Evolutionary conservation across 2,329 filamentous ascomycete species (phyloP), one percentile per base, ranked within the genome.

Genomic region (Bipolaris cookei): DNA sequence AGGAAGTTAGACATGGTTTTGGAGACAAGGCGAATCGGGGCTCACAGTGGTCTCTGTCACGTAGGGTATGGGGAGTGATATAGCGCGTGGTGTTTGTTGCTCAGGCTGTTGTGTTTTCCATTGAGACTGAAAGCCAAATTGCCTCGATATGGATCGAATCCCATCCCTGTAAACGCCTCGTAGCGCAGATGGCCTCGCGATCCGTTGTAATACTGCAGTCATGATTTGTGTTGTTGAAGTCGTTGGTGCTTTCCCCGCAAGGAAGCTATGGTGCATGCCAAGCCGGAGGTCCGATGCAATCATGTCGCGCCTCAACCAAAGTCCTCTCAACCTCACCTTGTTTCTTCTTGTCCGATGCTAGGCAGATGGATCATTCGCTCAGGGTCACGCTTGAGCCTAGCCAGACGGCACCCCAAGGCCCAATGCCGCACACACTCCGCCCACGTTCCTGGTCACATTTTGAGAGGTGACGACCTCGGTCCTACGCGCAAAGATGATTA

Each of bases 21-120:
- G 20, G 21, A 18, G 3, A 8, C 10, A 44, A 7, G 10, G 8
- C 13, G 51, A 34, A 30, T 21, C 16, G 38, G 66, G 13, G 38
- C 77, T 51, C 76, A 80, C 79, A 35, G 81, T 73, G 58, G 80
- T 81, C 66, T 82, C 81, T 35, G 81, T 83, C 47, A 83, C 80
- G 58, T 78, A 83, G 23, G 81, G 81, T 65, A 80, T 81, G 25
- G 80, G 80, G 18, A 80, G 71, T 62, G 77, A 79, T 60, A 75
- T 72, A 54, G 61, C 70, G 3, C 78, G 68, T 20, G 71, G 69
- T 50, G 62, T 49, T 23, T 68, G 61, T 42, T 65, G 65, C 51
- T 62, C 59, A 18, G 57, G 50, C 16, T 59, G 60, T n/a, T 62
- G 64, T 14, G 59, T 59, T 38, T 59, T 60, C 45, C 61, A 61